Base-by-base conservation (phyloP, 805 yeast genomes). In the Yueomyces sinensis region DNA sequence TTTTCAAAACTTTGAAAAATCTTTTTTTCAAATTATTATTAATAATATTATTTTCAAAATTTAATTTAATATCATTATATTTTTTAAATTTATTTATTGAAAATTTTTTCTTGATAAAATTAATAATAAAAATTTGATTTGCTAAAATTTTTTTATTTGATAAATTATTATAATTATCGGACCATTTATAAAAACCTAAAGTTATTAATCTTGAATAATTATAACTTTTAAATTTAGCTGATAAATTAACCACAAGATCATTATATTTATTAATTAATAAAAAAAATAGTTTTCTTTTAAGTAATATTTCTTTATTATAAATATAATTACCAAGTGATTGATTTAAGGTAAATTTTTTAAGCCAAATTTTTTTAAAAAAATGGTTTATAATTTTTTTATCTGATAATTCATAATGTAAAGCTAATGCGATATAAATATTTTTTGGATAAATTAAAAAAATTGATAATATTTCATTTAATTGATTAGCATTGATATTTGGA, bases 381-480 rank as follows among this genome's bases (percentile, higher is more conserved):
- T 35, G 38, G 11, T 33, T 31, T 9, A 41, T 13, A 3, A 37
- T 13, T 22, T 22, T 20, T 17, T 34, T 32, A 31, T 40, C 30
- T 16, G 29, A 29, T 9, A 43, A 35, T 19, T 34, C 45, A 33
- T 50, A 47, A 27, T 41, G 41, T 9, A 35, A 32, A 3, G 54
- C 46, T 27, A 52, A 32, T 35, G 38, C 45, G 47, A 49, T 46
- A 11, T 39, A 36, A 16, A 41, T 17, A 36, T 44, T 52, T 19
- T 43, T 41, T 3, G 59, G 59, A 4, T 41, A 29, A 1, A 51
- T 25, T n/a, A 52, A 33, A 29, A 54, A 50, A 13, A 22, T 35
- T n/a, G 34, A 25, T 15, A 41, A 28, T 5, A 41, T 36, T 9
- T 43, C 41, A 30, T 49, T 42, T 33, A 51, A 34, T 4, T 32